Evolutionary conservation across 345 rosid genomes (phyloP).

Genomic region (Pistacia vera): DNA sequence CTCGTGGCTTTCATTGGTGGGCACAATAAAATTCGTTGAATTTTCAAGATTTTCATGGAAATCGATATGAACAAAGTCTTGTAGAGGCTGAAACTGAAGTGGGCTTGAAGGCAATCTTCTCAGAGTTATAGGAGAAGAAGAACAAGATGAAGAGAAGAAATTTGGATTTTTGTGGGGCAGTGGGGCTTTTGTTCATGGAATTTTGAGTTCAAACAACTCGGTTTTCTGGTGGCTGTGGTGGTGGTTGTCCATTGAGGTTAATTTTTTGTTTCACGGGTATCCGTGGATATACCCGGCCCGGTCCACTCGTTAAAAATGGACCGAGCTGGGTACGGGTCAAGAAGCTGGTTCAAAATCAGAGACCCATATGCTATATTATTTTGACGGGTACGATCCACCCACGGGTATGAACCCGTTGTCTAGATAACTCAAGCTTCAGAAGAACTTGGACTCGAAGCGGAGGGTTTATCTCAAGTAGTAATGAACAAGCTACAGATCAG

Average conservation of each 20-base stretch:
- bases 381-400: too few relatives aligned
- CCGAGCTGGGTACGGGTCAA: too few relatives aligned
- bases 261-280: too few relatives aligned
- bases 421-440: too few relatives aligned
- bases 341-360: too few relatives aligned
- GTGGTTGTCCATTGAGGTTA: background rate
- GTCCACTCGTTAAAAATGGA: too few relatives aligned
- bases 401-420: too few relatives aligned
- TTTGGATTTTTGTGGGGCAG: constrained; percentile 48
- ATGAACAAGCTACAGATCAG: too few relatives aligned
- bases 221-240: constrained; percentile 23
- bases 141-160: constrained; percentile 30
- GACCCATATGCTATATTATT: too few relatives aligned
- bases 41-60: constrained; percentile 48
- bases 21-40: constrained; percentile 28
- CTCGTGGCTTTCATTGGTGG: constrained; percentile 25
- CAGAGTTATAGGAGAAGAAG: constrained; percentile 42
- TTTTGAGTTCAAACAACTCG: constrained; percentile 5
- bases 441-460: too few relatives aligned
- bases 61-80: constrained; percentile 34
- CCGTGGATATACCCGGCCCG: too few relatives aligned
- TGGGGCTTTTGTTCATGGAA: constrained; percentile 25
- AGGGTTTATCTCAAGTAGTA: too few relatives aligned
- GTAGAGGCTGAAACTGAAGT: constrained; percentile 30
- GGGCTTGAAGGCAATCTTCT: constrained; percentile 28